A percentile compares a stretch with the other conserved stretches of the same genome.
Conservation (phyloP, 495 filamentous ascomycete species). For the Aspergillus incahuasiensis region DNA sequence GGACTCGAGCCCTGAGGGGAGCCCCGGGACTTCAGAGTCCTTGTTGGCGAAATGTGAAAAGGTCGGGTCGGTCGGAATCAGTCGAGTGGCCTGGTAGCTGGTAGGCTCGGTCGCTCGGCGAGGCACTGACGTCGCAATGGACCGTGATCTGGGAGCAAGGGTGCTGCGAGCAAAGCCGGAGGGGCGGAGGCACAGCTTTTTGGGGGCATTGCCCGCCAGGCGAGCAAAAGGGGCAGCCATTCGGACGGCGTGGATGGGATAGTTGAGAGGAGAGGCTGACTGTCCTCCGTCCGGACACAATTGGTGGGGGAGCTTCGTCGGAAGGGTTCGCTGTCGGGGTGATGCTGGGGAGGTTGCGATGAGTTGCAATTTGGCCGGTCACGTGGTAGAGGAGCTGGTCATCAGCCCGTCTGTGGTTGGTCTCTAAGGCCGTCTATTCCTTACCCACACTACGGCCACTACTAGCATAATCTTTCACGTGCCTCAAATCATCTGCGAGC, state of each 20-base stretch:
- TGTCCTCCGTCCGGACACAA: conserved; percentile 43
- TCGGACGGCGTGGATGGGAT: conserved; percentile 30
- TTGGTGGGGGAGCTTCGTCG: conserved; percentile 37
- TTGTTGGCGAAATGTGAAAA: conserved; percentile 52
- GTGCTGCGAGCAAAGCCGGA: conserved; percentile 37
- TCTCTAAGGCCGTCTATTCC: conserved; percentile 19
- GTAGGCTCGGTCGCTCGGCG: conserved; percentile 55
- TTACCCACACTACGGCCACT: conserved; percentile 2
- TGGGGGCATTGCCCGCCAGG: conserved; percentile 57
- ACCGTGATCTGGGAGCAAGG: conserved; percentile 46
- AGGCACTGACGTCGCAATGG: conserved; percentile 63
- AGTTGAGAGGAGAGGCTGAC: conserved; percentile 24
- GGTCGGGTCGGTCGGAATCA: conserved; percentile 55
- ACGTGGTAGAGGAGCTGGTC: conserved; percentile 39
- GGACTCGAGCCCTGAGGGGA: conserved; percentile 43
- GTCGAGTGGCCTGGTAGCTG: conserved; percentile 54
- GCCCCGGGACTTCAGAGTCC: conserved; percentile 36
- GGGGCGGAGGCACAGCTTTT: conserved; percentile 58
- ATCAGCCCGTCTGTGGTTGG: conserved; percentile 42
- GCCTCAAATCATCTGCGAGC: too few species aligned
- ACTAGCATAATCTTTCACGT: not conserved
- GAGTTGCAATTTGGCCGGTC: conserved; percentile 38
- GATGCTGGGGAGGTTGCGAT: conserved; percentile 35
- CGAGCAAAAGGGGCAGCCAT: conserved; percentile 67
- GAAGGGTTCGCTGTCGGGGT: conserved; percentile 25